Percentiles rank a stretch among this genome's conserved stretches.
Conservation (phyloP, 2,329 filamentous ascomycete species). For the Nectriaceae sp. region DNA sequence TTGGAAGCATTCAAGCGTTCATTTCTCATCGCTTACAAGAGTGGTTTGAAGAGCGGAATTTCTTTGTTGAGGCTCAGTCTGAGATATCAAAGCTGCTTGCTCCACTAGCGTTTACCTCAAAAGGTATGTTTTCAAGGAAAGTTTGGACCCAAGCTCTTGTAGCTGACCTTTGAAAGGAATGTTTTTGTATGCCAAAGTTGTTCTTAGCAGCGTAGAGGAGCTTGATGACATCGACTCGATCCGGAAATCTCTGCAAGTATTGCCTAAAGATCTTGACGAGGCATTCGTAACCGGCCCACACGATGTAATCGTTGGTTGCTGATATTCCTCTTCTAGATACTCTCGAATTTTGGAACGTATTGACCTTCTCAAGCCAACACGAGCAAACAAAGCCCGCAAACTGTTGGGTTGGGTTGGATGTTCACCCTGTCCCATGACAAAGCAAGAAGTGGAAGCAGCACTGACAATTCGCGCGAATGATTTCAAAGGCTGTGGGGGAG, state of each 20-base stretch:
- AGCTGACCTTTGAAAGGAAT: neutral
- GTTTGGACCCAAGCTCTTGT: neutral
- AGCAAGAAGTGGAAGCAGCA: conserved; percentile 16
- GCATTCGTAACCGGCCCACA: too few relatives aligned
- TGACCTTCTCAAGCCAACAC: neutral
- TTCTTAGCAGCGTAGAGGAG: neutral
- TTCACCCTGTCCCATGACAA: conserved; percentile 15
- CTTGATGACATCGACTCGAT: neutral
- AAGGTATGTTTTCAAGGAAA: neutral
- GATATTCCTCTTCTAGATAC: neutral
- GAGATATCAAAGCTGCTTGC: neutral
- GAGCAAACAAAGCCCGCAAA: conserved; percentile 9
- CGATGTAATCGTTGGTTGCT: too few relatives aligned
- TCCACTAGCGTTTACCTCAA: neutral
- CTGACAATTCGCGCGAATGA: conserved; percentile 5
- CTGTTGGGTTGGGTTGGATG: conserved; percentile 22
- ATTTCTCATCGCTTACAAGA: neutral
- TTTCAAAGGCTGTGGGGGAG: neutral
- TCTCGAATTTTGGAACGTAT: neutral
- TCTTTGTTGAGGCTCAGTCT: neutral
- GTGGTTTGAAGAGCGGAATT: neutral
- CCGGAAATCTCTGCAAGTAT: neutral
- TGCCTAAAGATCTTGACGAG: neutral
- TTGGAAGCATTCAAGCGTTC: neutral
- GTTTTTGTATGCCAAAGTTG: neutral